phyloP scores from a whole-genome alignment of 140 eudicot genomes.

The Erigeron philadelphicus region DNA sequence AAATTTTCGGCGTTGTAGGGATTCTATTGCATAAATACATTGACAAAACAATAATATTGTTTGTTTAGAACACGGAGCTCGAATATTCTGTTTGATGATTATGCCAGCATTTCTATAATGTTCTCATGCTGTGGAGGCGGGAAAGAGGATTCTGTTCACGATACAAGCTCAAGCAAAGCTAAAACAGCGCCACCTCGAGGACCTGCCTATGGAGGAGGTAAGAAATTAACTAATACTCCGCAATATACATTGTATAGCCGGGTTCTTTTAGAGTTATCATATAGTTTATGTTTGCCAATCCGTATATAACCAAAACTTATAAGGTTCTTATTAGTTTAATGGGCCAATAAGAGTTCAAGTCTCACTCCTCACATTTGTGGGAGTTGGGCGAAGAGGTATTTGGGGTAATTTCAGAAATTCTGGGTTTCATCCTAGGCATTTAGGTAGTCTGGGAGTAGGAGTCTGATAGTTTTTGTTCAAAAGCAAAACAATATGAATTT shows the following conservation, averaged over 20 bases:
- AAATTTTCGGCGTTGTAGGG: slow-evolving; percentile 18
- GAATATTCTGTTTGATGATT: slow-evolving; percentile 28
- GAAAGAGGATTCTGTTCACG: slow-evolving; percentile 45
- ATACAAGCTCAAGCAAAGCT: slow-evolving; percentile 34
- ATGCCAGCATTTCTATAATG: slow-evolving; percentile 37
- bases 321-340: background rate
- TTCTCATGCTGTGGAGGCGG: slow-evolving; percentile 47
- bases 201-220: slow-evolving; percentile 30
- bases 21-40: slow-evolving; percentile 6
- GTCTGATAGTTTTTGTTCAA: no score
- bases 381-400: no score
- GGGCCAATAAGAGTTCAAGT: no score
- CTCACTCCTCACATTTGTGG: no score
- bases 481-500: slow-evolving; percentile 4
- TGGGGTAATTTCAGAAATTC: no score
- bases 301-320: background rate
- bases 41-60: background rate
- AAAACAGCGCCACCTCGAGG: slow-evolving; percentile 48
- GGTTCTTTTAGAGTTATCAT: background rate
- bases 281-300: slow-evolving; percentile 5
- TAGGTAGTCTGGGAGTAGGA: no score
- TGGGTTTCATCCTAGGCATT: no score
- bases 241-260: slow-evolving; percentile 19
- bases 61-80: slow-evolving; percentile 8
- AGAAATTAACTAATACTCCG: slow-evolving; percentile 21